Conservation (phyloP, 768 basidiomycete genomes). For the Boletus patriciae region DNA sequence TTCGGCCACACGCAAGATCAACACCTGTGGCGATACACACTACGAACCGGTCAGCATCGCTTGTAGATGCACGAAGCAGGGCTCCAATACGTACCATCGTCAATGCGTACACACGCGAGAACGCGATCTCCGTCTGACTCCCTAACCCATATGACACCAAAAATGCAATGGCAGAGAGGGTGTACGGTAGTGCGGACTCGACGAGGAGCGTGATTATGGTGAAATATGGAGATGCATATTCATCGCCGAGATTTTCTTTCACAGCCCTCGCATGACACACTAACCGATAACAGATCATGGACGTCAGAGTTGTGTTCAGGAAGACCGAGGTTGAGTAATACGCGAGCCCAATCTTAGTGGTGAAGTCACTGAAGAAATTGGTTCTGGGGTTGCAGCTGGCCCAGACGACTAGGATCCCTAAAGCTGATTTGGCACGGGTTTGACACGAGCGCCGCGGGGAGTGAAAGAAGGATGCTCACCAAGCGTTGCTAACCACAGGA, state of each 20-base stretch:
- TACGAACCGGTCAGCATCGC: not conserved
- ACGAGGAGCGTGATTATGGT: not conserved
- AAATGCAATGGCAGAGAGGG: conserved; percentile 13
- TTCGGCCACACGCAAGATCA: conserved; percentile 14
- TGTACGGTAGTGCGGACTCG: conserved; percentile 17
- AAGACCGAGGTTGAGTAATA: conserved; percentile 2
- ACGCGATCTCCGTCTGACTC: not conserved
- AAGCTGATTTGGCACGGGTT: not conserved
- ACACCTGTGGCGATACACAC: conserved; percentile 17
- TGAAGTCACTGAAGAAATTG: not conserved
- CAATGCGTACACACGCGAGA: conserved; percentile 8
- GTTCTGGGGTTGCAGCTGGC: not conserved
- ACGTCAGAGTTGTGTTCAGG: conserved; percentile 8
- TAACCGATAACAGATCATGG: conserved; percentile 12
- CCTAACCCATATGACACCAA: conserved; percentile 3
- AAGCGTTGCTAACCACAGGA: conserved; percentile 14
- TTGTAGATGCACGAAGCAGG: not conserved
- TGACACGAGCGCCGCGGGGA: not conserved
- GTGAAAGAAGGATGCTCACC: conserved; percentile 4
- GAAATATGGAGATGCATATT: conserved; percentile 1
- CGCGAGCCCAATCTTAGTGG: conserved; percentile 1
- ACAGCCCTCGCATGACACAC: not conserved
- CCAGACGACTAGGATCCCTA: conserved; percentile 4
- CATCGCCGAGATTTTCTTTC: not conserved
- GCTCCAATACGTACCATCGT: conserved; percentile 14